Conservation (phyloP, 1,284 basidiomycete genomes). For the Bjerkandera adusta region DNA sequence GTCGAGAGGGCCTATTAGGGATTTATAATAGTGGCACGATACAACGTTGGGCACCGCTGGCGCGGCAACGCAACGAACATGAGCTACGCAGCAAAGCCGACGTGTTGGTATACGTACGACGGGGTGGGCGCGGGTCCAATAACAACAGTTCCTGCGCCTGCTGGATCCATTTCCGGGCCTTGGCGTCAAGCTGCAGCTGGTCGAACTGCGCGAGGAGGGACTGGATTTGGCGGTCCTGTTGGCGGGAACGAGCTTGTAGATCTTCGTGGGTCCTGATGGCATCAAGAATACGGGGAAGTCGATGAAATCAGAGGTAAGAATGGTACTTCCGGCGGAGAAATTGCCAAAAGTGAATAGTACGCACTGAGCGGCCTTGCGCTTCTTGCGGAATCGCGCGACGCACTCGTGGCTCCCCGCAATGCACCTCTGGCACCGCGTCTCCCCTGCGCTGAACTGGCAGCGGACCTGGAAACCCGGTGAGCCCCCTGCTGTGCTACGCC, state of each 20-base stretch:
- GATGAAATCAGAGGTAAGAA: not conserved
- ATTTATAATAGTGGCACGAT: slow-evolving; percentile 12
- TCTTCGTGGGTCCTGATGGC: slow-evolving; percentile 53
- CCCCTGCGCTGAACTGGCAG: slow-evolving; percentile 46
- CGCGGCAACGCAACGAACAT: not conserved
- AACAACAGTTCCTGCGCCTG: slow-evolving; percentile 21
- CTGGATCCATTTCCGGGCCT: slow-evolving; percentile 40
- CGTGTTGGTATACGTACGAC: not conserved
- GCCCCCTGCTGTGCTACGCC: slow-evolving; percentile 45
- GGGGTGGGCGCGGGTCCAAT: not conserved
- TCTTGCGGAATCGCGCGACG: slow-evolving; percentile 49
- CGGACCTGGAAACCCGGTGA: slow-evolving; percentile 45
- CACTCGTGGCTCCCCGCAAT: slow-evolving; percentile 45
- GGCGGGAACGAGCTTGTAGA: slow-evolving; percentile 43
- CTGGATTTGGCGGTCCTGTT: slow-evolving; percentile 49
- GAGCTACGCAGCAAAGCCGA: not conserved
- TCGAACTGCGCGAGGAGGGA: slow-evolving; percentile 46
- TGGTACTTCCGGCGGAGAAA: too few species aligned
- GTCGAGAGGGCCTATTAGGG: slow-evolving; percentile 11
- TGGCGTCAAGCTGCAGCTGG: slow-evolving; percentile 38
- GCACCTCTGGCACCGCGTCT: slow-evolving; percentile 46
- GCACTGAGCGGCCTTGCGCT: slow-evolving; percentile 53
- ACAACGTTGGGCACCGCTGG: too few species aligned
- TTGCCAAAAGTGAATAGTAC: slow-evolving; percentile 26
- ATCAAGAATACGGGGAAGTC: not conserved